These are phyloP conservation scores for Syncephalastrum contaminatum DNA, from an alignment of 371 early-diverging fungal species.

Conservation along the genomic window DNA sequence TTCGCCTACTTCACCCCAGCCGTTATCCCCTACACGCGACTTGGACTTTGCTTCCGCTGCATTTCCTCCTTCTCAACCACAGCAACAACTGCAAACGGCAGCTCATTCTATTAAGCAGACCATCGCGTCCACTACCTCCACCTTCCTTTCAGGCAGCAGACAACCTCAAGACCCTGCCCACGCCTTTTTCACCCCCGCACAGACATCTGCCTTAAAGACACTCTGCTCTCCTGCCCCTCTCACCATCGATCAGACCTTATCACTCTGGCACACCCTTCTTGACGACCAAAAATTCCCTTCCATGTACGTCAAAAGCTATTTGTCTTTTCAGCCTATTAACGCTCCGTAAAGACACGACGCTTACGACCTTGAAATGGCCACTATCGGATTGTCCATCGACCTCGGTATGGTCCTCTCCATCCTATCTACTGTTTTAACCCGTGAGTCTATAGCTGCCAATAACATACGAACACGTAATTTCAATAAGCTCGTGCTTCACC, in stretches of 20 bases:
- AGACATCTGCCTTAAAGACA: conserved; percentile 43
- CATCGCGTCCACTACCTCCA: conserved; percentile 18
- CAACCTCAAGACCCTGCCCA: conserved; percentile 24
- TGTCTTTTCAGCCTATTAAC: neutral
- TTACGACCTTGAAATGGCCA: conserved; percentile 72
- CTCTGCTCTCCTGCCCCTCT: conserved; percentile 36
- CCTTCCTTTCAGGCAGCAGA: conserved; percentile 7
- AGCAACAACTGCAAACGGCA: conserved; percentile 8
- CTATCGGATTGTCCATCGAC: conserved; percentile 62
- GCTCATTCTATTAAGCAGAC: conserved; percentile 15
- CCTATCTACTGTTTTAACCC: neutral
- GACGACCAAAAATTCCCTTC: conserved; percentile 48
- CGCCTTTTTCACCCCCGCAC: conserved; percentile 35
- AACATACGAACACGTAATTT: conserved; percentile 68
- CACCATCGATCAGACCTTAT: conserved; percentile 20
- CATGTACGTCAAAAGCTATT: conserved; percentile 3
- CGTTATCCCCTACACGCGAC: conserved; percentile 23
- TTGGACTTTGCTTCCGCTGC: conserved; percentile 20
- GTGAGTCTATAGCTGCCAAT: conserved; percentile 52
- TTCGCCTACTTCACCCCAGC: conserved; percentile 9
- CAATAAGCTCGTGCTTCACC: conserved; percentile 59
- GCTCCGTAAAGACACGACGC: conserved; percentile 60
- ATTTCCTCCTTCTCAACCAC: conserved; percentile 16
- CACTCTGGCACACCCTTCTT: conserved; percentile 47
- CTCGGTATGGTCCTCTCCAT: conserved; percentile 43